Evolutionary conservation across 108 stramenopile genomes (phyloP), one percentile per base, ranked within the genome.

Genomic region (Cylindrotheca closterium): DNA sequence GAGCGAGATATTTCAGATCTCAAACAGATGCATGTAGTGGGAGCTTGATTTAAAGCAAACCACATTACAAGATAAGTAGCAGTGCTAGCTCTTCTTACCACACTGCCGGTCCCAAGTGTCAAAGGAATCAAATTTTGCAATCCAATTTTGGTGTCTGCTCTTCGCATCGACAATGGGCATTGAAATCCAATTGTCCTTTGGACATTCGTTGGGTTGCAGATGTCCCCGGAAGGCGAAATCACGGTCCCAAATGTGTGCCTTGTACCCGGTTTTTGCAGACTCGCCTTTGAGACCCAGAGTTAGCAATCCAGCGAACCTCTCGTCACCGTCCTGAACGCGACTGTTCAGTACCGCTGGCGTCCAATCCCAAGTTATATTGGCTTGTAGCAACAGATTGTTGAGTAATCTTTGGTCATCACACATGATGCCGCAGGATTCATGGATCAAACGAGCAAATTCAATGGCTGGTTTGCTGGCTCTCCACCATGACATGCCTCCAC

Each of bases 141-240:
- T 26, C 57, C 58, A 60, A 23, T 45, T 47, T 18, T 32, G 29
- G 2, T 60, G 58, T 1, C 68, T 42, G 42, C 37, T 69, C 24
- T 60, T 60, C 10, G 68, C 52, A 2, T 60, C 68, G 1, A 60
- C 55, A 26, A 58, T 60, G 29, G 83, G 83, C 83, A 84, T 84
- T 28, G 72, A 64, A 15, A 84, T 62, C 83, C 83, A 84, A 27
- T 84, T 84, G 50, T 67, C 60, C 51, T 58, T 22, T 21, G 79
- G 79, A 64, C 79, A 80, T 2, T 29, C 2, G 4, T 75, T 73
- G 19, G 79, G 72, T 47, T 31, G 10, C 4, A 75, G n/a, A 23
- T 33, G 50, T 4, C 70, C 74, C 34, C 83, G 73, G 49, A 63
- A 84, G 19, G 83, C 79, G 75, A 80, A 78, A 51, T 84, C 79